Conservation (phyloP, 345 rosid genomes). For the Gossypioides kirkii region DNA sequence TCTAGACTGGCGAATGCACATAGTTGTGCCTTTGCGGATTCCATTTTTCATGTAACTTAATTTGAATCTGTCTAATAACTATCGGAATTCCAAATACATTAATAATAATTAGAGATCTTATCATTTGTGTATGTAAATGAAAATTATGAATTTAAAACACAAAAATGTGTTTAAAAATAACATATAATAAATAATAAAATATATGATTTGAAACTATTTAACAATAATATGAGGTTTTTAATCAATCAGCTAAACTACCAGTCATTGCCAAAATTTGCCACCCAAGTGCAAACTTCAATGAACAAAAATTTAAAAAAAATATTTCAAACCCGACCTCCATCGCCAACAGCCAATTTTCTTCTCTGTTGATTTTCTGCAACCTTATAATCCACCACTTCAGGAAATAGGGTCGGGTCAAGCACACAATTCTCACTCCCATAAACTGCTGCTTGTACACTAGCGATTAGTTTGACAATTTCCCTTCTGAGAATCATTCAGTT, state of each 20-base stretch:
- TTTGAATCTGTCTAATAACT: too few relatives aligned
- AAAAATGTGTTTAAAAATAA: too few relatives aligned
- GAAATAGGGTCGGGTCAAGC: conserved; percentile 66
- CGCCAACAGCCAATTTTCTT: conserved; percentile 51
- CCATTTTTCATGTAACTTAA: too few relatives aligned
- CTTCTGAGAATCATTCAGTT: conserved; percentile 85
- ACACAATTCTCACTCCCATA: conserved; percentile 77
- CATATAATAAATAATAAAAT: too few relatives aligned
- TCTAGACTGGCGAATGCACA: too few relatives aligned
- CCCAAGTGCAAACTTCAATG: not conserved
- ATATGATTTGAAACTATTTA: too few relatives aligned
- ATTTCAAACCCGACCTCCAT: conserved; percentile 13
- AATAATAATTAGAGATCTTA: too few relatives aligned
- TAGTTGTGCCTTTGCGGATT: too few relatives aligned
- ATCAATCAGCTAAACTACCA: not conserved
- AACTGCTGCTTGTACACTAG: conserved; percentile 87
- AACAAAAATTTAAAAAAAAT: too few relatives aligned
- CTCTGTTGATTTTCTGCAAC: conserved; percentile 93
- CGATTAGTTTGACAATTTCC: conserved; percentile 90
- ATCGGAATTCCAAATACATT: too few relatives aligned
- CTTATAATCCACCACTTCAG: conserved; percentile 91
- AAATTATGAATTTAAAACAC: too few relatives aligned
- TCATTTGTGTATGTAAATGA: fast-evolving
- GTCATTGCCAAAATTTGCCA: not conserved
- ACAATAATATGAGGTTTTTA: not conserved